A percentile compares a stretch with the other conserved stretches of the same genome.
These are phyloP conservation scores for Aspergillus pseudoglaucus DNA, from an alignment of 2,329 filamentous ascomycete species.

Conservation along the genomic window DNA sequence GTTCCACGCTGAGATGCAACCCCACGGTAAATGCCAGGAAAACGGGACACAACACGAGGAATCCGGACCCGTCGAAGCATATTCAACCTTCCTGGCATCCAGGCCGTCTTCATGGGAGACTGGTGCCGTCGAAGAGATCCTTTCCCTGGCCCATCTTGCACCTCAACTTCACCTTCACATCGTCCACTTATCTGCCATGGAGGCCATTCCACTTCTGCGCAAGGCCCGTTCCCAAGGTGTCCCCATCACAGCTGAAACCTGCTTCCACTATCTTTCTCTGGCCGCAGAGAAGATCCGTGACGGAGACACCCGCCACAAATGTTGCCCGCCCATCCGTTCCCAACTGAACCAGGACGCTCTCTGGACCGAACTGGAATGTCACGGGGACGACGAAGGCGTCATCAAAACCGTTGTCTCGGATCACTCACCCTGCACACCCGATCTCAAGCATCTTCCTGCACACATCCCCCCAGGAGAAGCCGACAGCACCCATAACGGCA, in stretches of 20 bases:
- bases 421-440: slow-evolving; percentile 91
- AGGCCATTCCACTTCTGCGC: slow-evolving; percentile 75
- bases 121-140: slow-evolving; percentile 79
- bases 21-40: slow-evolving; percentile 73
- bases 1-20: slow-evolving; percentile 99
- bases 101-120: slow-evolving; percentile 86
- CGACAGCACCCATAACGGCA: slow-evolving; percentile 49
- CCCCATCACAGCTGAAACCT: slow-evolving; percentile 89
- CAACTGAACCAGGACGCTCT: slow-evolving; percentile 75
- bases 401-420: slow-evolving; percentile 91
- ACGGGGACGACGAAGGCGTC: slow-evolving; percentile 59
- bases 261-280: slow-evolving; percentile 88
- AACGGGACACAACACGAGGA: slow-evolving; percentile 52
- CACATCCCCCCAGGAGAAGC: slow-evolving; percentile 50
- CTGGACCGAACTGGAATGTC: slow-evolving; percentile 67
- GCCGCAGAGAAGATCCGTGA: slow-evolving; percentile 73
- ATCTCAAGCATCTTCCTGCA: slow-evolving; percentile 78
- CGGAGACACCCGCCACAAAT: slow-evolving; percentile 89
- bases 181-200: slow-evolving; percentile 83
- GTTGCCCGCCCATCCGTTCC: slow-evolving; percentile 83
- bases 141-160: slow-evolving; percentile 72
- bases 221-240: slow-evolving; percentile 65
- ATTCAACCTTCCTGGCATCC: slow-evolving; percentile 86
- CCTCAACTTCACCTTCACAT: slow-evolving; percentile 84
- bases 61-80: slow-evolving; percentile 66